Conservation (phyloP, 164 flowering plant species). For the Magnolia changhungtana region DNA sequence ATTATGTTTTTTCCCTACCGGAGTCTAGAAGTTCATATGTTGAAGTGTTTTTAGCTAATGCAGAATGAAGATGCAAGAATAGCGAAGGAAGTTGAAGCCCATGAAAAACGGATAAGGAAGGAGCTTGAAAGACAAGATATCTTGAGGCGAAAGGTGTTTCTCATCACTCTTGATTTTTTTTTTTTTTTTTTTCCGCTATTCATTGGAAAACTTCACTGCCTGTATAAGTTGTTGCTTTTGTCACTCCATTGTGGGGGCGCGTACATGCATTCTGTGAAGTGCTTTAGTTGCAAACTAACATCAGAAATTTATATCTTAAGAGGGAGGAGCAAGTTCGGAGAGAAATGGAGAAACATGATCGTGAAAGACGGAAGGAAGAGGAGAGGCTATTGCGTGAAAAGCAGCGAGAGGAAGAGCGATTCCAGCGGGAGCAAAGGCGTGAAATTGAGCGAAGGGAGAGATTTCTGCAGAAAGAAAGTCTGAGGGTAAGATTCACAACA, state of each 20-base stretch:
- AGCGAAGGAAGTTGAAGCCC: slow-evolving; percentile 83
- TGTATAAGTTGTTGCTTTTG: neutral
- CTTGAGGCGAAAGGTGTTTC: slow-evolving; percentile 68
- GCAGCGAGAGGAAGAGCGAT: slow-evolving; percentile 84
- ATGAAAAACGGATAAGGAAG: slow-evolving; percentile 79
- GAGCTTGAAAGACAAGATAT: slow-evolving; percentile 91
- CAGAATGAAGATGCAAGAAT: slow-evolving; percentile 86
- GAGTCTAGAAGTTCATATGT: slow-evolving; percentile 2
- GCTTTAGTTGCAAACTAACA: slow-evolving; percentile 12
- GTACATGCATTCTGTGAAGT: neutral
- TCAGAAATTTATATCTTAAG: slow-evolving; percentile 24
- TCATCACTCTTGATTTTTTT: neutral
- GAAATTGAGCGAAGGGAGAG: slow-evolving; percentile 83
- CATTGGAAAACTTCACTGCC: neutral
- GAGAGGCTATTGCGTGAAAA: slow-evolving; percentile 85
- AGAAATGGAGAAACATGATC: slow-evolving; percentile 90
- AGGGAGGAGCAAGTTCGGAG: slow-evolving; percentile 86
- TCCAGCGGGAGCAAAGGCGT: slow-evolving; percentile 78
- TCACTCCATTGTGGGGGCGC: neutral
- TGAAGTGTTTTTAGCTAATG: slow-evolving; percentile 7
- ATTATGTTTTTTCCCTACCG: neutral
- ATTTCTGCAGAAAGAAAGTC: slow-evolving; percentile 67
- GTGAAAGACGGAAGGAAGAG: slow-evolving; percentile 90
- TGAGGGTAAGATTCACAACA: slow-evolving; percentile 46
- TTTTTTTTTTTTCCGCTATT: neutral